Percentiles rank a stretch among this genome's conserved stretches.
These are phyloP conservation scores for Populus pruinosa DNA, from an alignment of 345 rosid species.

Conservation along the genomic window DNA sequence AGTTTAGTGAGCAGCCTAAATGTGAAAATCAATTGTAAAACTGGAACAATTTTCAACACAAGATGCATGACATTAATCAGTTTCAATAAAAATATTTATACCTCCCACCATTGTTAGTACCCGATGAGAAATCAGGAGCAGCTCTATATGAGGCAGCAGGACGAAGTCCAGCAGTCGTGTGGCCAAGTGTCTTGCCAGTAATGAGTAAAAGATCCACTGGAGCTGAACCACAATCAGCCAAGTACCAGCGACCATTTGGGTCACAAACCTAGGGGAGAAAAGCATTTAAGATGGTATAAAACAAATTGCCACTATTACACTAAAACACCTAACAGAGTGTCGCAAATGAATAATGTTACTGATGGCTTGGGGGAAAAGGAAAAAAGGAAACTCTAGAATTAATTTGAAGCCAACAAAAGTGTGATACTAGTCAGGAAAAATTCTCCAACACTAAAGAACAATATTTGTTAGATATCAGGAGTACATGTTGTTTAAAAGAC, in stretches of 20 bases:
- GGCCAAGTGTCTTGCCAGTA: conserved; percentile 92
- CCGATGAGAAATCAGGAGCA: conserved; percentile 47
- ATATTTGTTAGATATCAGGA: conserved; percentile 7
- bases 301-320: conserved; percentile 9
- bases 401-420: conserved; percentile 5
- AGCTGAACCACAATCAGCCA: conserved; percentile 73
- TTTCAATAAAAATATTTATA: conserved; percentile 24
- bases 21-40: conserved; percentile 8
- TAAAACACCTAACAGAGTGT: not conserved
- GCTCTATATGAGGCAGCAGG: conserved; percentile 76
- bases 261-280: conserved; percentile 74
- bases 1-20: conserved; percentile 9
- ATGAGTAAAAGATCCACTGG: conserved; percentile 78
- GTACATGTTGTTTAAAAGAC: conserved; percentile 2
- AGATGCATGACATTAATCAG: conserved; percentile 5
- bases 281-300: conserved; percentile 3
- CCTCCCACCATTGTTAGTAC: conserved; percentile 69
- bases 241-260: conserved; percentile 93
- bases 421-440: not conserved
- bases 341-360: conserved; percentile 3
- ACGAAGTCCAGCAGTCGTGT: conserved; percentile 93
- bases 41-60: conserved; percentile 3
- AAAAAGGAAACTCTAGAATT: not conserved
- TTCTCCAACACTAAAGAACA: conserved; percentile 4
- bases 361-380: not conserved